Evolutionary conservation across 164 flowering plant species (phyloP).

Genomic region (Cinnamomum chago): DNA sequence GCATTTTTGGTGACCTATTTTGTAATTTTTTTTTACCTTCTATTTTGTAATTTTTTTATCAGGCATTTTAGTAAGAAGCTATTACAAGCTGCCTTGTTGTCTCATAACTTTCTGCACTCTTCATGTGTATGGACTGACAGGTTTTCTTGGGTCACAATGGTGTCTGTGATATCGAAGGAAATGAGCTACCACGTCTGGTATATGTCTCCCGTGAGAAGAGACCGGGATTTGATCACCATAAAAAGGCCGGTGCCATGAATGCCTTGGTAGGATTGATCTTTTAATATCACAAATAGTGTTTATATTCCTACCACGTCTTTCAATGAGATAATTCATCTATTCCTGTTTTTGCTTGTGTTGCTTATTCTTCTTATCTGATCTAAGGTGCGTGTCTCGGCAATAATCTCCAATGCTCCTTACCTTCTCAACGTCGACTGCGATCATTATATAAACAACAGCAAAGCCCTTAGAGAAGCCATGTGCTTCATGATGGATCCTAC

Average conservation of each 20-base stretch:
- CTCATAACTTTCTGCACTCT: neutral
- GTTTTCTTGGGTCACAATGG: slow-evolving; percentile 93
- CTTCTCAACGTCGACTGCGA: slow-evolving; percentile 97
- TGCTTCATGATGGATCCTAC: slow-evolving; percentile 97
- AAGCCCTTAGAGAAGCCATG: slow-evolving; percentile 94
- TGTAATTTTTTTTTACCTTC: too few relatives aligned
- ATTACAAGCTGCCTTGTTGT: neutral
- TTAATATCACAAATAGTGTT: neutral
- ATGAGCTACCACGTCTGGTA: slow-evolving; percentile 83
- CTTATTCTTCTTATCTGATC: slow-evolving; percentile 1
- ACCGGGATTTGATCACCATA: slow-evolving; percentile 92
- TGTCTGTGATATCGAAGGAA: slow-evolving; percentile 80
- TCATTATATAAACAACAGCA: slow-evolving; percentile 97
- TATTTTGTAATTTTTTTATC: too few relatives aligned
- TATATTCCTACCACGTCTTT: too few relatives aligned
- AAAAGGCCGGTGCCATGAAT: slow-evolving; percentile 98
- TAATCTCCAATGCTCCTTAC: slow-evolving; percentile 94
- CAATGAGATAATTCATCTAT: neutral
- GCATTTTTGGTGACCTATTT: neutral
- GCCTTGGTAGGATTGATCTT: slow-evolving; percentile 52
- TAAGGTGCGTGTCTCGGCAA: slow-evolving; percentile 93
- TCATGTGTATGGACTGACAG: slow-evolving; percentile 23
- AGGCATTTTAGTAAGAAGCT: neutral
- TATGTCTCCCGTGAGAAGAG: slow-evolving; percentile 97
- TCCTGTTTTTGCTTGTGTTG: neutral